Evolutionary conservation across 495 filamentous ascomycete genomes (phyloP).

Genomic region (Hypoxylon subgilvum): DNA sequence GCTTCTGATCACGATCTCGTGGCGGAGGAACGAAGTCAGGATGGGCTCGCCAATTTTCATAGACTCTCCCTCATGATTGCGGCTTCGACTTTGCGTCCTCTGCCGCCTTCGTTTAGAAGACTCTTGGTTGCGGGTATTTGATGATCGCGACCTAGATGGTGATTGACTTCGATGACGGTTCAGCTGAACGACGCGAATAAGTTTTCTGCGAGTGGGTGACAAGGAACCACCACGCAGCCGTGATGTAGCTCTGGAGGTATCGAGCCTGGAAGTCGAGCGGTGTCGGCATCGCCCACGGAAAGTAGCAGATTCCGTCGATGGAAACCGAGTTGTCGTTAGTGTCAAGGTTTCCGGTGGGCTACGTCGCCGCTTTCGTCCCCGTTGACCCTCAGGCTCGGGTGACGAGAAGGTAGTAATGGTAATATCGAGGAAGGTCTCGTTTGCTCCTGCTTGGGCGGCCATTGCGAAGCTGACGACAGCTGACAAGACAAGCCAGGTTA

Average conservation of each 20-base stretch:
- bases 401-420: conserved; percentile 35
- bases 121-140: conserved; percentile 30
- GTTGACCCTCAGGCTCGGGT: conserved; percentile 43
- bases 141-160: conserved; percentile 46
- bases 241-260: conserved; percentile 39
- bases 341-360: conserved; percentile 31
- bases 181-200: conserved; percentile 40
- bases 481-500: neutral
- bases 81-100: conserved; percentile 47
- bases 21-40: conserved; percentile 29
- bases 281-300: conserved; percentile 48
- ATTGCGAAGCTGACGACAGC: conserved; percentile 4
- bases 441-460: conserved; percentile 18
- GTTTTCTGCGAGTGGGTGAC: conserved; percentile 42
- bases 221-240: conserved; percentile 35
- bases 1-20: conserved; percentile 31
- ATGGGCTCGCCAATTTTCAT: conserved; percentile 19
- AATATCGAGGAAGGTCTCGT: conserved; percentile 35
- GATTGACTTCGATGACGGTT: conserved; percentile 45
- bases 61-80: conserved; percentile 30
- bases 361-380: conserved; percentile 45
- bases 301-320: conserved; percentile 48
- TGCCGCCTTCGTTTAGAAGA: conserved; percentile 43
- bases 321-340: conserved; percentile 25
- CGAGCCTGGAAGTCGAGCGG: conserved; percentile 46